Percentiles rank a stretch among this genome's conserved stretches.
phyloP scores from a whole-genome alignment of 2,329 filamentous ascomycete genomes.

The Tolypocladium album region DNA sequence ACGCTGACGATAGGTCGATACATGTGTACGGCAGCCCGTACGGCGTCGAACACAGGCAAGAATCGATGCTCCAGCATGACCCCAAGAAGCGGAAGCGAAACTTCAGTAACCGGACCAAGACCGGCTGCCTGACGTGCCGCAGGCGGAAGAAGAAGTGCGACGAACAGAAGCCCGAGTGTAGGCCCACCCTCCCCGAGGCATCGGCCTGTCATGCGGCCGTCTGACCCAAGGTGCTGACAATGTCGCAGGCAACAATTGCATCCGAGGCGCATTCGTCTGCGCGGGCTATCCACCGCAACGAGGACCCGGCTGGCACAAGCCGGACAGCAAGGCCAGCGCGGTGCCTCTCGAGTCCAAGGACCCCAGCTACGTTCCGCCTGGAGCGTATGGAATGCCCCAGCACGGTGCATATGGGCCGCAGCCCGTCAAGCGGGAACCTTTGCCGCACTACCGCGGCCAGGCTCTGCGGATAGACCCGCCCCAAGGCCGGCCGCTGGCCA shows the following conservation, averaged over 20 bases:
- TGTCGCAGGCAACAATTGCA: slow-evolving; percentile 69
- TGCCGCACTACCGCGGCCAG: slow-evolving; percentile 51
- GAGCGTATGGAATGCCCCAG: slow-evolving; percentile 52
- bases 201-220: neutral
- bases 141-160: slow-evolving; percentile 97
- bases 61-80: slow-evolving; percentile 43
- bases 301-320: slow-evolving; percentile 63
- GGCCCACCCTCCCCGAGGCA: slow-evolving; percentile 24
- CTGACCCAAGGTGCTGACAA: slow-evolving; percentile 4
- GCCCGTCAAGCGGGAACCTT: slow-evolving; percentile 41
- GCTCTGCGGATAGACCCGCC: slow-evolving; percentile 52
- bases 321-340: slow-evolving; percentile 55
- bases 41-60: slow-evolving; percentile 35
- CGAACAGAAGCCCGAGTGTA: slow-evolving; percentile 86
- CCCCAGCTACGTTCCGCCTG: slow-evolving; percentile 48
- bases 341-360: slow-evolving; percentile 81
- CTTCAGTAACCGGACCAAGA: slow-evolving; percentile 94
- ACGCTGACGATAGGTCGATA: slow-evolving; percentile 38
- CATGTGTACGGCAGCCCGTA: slow-evolving; percentile 31
- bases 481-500: slow-evolving; percentile 42
- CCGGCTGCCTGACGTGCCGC: slow-evolving; percentile 85
- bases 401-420: slow-evolving; percentile 25
- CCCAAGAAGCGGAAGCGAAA: slow-evolving; percentile 64
- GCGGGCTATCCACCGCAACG: slow-evolving; percentile 81
- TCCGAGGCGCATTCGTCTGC: slow-evolving; percentile 81